A percentile compares a stretch with the other conserved stretches of the same genome.
Conservation (phyloP, 768 basidiomycete genomes). For the Lactarius trivialis region DNA sequence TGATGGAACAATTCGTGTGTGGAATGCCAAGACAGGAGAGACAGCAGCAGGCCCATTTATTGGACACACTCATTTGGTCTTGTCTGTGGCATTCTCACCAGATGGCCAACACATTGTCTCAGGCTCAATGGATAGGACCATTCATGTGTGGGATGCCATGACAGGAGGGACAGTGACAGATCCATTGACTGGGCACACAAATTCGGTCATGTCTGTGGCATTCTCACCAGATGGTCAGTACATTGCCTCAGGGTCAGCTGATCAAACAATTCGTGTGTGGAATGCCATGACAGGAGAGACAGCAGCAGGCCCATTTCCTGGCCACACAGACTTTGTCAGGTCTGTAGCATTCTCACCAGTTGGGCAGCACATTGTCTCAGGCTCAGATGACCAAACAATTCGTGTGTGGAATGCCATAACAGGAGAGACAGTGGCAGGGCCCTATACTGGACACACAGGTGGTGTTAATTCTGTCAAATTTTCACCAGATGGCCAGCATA, state of each 20-base stretch:
- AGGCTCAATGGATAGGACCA: not conserved
- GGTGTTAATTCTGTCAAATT: not conserved
- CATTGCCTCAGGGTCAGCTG: not conserved
- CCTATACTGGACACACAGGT: not conserved
- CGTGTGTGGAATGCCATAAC: not conserved
- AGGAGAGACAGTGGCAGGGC: not conserved
- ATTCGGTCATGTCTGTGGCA: not conserved
- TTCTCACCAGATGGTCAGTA: slow-evolving; percentile 4
- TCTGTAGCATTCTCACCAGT: not conserved
- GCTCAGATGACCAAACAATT: not conserved
- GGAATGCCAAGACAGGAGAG: not conserved
- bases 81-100: not conserved
- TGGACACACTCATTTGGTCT: not conserved
- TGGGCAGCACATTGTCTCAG: not conserved
- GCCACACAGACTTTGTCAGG: not conserved
- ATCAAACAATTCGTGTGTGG: slow-evolving; percentile 5
- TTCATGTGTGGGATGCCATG: not conserved
- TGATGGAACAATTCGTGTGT: not conserved
- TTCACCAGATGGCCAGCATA: not conserved
- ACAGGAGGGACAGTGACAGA: not conserved
- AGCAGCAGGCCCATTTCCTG: not conserved
- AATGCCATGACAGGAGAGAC: not conserved
- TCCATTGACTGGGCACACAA: not conserved
- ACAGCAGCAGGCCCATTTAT: not conserved
- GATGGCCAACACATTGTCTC: slow-evolving; percentile 24